Conservation (phyloP, 1,284 basidiomycete species). For the Apiotrichum siamense region DNA sequence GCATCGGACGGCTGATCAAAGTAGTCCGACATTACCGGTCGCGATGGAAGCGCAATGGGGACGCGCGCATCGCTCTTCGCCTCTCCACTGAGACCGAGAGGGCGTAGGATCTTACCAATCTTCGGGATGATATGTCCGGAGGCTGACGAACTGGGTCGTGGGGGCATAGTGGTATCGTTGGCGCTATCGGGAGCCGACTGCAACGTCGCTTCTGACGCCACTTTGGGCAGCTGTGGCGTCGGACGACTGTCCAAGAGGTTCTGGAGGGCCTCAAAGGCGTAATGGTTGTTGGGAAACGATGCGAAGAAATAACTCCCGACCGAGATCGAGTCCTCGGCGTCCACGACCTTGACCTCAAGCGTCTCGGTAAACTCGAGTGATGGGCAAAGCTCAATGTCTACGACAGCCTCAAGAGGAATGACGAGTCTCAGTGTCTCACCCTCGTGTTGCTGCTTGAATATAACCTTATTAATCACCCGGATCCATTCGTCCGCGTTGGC, state of each 20-base stretch:
- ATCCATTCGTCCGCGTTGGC: conserved; percentile 87
- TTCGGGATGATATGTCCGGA: conserved; percentile 13
- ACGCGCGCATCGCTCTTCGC: conserved; percentile 4
- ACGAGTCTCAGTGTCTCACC: conserved; percentile 93
- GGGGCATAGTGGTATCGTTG: conserved; percentile 51
- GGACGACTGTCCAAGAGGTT: conserved; percentile 60
- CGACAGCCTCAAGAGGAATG: conserved; percentile 81
- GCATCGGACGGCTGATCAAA: conserved; percentile 10
- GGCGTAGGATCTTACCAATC: conserved; percentile 26
- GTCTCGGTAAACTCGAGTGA: conserved; percentile 92
- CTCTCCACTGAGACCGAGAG: conserved; percentile 17
- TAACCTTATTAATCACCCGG: conserved; percentile 75
- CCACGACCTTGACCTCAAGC: conserved; percentile 78
- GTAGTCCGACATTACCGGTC: conserved; percentile 13
- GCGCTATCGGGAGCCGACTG: conserved; percentile 50
- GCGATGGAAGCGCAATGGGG: conserved; percentile 9
- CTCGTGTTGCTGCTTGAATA: conserved; percentile 91
- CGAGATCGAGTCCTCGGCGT: conserved; percentile 67
- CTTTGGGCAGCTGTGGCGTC: conserved; percentile 21
- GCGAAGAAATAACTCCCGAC: conserved; percentile 78
- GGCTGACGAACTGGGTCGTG: conserved; percentile 49
- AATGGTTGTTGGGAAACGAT: conserved; percentile 74
- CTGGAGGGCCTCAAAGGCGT: conserved; percentile 70
- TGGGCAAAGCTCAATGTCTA: conserved; percentile 79
- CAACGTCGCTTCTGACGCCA: conserved; percentile 20